Conservation (phyloP, 1,284 basidiomycete genomes). For the Fereydounia khargensis region DNA sequence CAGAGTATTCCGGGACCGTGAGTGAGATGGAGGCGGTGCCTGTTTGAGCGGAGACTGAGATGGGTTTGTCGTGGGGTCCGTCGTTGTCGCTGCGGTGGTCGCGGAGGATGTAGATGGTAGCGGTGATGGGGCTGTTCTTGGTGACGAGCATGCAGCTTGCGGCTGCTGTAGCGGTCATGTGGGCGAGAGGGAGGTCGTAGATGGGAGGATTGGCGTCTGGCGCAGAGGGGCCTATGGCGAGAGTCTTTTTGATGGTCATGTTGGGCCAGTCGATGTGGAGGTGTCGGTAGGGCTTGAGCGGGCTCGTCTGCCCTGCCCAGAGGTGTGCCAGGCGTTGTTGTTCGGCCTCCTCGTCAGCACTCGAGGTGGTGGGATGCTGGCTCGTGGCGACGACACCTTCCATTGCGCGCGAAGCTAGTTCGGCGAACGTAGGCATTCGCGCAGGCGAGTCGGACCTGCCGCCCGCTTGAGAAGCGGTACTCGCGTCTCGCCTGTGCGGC, state of each 20-base stretch:
- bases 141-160: slow-evolving; percentile 32
- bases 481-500: too few relatives aligned
- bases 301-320: slow-evolving; percentile 1
- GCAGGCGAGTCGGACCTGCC: too few relatives aligned
- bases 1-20: slow-evolving; percentile 27
- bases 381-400: too few relatives aligned
- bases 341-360: slow-evolving; percentile 11
- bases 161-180: slow-evolving; percentile 12
- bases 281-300: slow-evolving; percentile 22
- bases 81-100: slow-evolving; percentile 1
- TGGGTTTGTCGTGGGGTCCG: slow-evolving; percentile 7
- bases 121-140: slow-evolving; percentile 30
- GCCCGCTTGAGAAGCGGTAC: too few relatives aligned
- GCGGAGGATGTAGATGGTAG: slow-evolving; percentile 20
- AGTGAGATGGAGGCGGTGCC: slow-evolving; percentile 16
- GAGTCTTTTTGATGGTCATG: slow-evolving; percentile 40
- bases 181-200: slow-evolving; percentile 26
- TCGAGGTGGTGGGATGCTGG: too few relatives aligned
- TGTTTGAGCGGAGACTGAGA: slow-evolving; percentile 24
- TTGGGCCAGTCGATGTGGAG: slow-evolving; percentile 44
- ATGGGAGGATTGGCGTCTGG: slow-evolving; percentile 31
- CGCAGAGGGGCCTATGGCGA: slow-evolving; percentile 31
- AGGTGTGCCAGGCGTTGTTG: slow-evolving; percentile 8
- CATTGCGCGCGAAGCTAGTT: too few relatives aligned
- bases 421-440: too few relatives aligned